phyloP scores from a whole-genome alignment of 116 monocot genomes.

The Zostera marina region DNA sequence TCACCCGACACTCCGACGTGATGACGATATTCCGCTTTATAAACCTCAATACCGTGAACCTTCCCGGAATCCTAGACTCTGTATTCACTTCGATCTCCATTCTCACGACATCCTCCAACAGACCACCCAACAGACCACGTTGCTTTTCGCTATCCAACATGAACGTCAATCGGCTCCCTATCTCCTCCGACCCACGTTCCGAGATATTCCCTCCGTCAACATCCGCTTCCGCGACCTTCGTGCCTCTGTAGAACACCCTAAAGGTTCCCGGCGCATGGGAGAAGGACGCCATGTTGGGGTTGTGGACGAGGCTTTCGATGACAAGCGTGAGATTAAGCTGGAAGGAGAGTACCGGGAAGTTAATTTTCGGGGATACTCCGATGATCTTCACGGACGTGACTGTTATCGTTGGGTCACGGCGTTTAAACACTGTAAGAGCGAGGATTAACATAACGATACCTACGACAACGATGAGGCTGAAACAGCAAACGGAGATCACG shows the following conservation, averaged over 20 bases:
- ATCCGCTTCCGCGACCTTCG: slow-evolving; percentile 34
- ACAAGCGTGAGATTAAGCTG: slow-evolving; percentile 54
- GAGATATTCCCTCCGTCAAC: slow-evolving; percentile 52
- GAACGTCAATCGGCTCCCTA: slow-evolving; percentile 27
- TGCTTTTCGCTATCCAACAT: slow-evolving; percentile 20
- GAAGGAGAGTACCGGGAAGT: slow-evolving; percentile 19
- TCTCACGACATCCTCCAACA: slow-evolving; percentile 22
- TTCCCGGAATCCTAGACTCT: slow-evolving; percentile 36
- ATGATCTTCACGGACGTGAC: slow-evolving; percentile 27
- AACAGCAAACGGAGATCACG: slow-evolving; percentile 8
- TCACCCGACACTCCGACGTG: slow-evolving; percentile 41
- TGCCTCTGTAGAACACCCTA: slow-evolving; percentile 34
- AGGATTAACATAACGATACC: slow-evolving; percentile 26
- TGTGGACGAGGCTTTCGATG: slow-evolving; percentile 30
- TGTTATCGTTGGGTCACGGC: slow-evolving; percentile 27
- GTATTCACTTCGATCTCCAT: slow-evolving; percentile 39
- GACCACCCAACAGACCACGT: slow-evolving; percentile 5
- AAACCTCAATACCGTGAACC: slow-evolving; percentile 36
- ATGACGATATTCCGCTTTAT: slow-evolving; percentile 42
- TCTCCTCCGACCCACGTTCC: slow-evolving; percentile 18
- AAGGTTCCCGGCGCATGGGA: slow-evolving; percentile 29
- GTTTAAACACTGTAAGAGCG: slow-evolving; percentile 31
- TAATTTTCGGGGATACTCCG: slow-evolving; percentile 43
- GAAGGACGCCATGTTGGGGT: slow-evolving; percentile 80
- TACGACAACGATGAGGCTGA: slow-evolving; percentile 20